These are phyloP conservation scores for Fusarium heterosporum DNA, from an alignment of 2,329 filamentous ascomycete species.

Conservation along the genomic window DNA sequence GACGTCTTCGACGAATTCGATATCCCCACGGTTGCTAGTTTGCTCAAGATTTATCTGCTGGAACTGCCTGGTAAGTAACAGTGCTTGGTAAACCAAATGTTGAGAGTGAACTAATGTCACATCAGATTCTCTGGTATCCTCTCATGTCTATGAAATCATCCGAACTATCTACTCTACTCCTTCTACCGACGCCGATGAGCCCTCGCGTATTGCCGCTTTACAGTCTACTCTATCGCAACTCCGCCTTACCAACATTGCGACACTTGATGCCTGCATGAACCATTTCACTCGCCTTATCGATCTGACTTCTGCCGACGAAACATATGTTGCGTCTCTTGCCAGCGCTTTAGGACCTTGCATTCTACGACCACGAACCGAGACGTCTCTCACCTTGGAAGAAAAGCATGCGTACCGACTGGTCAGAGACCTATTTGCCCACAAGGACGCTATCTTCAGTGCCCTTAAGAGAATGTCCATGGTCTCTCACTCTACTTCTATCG, in stretches of 20 bases:
- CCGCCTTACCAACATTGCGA: conserved; percentile 96
- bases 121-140: conserved; percentile 94
- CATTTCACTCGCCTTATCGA: conserved; percentile 98
- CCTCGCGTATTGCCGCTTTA: conserved; percentile 86
- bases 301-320: conserved; percentile 93
- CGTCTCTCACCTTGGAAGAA: conserved; percentile 93
- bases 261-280: conserved; percentile 97
- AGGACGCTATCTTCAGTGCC: conserved; percentile 94
- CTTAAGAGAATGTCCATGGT: conserved; percentile 88
- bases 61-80: conserved; percentile 84
- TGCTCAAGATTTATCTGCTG: conserved; percentile 92
- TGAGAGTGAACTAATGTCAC: conserved; percentile 41
- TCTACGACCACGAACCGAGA: conserved; percentile 87
- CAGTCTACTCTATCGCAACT: conserved; percentile 97
- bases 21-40: conserved; percentile 91
- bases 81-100: background rate
- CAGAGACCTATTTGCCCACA: conserved; percentile 91
- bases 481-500: conserved; percentile 70
- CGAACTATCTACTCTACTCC: conserved; percentile 95
- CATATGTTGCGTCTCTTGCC: conserved; percentile 81
- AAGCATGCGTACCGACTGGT: conserved; percentile 91
- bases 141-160: conserved; percentile 98
- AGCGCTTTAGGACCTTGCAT: conserved; percentile 84
- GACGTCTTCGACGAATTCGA: conserved; percentile 89
- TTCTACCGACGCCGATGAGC: conserved; percentile 78